Conservation (phyloP, 2,329 filamentous ascomycete species). For the Penicillium sp. region DNA sequence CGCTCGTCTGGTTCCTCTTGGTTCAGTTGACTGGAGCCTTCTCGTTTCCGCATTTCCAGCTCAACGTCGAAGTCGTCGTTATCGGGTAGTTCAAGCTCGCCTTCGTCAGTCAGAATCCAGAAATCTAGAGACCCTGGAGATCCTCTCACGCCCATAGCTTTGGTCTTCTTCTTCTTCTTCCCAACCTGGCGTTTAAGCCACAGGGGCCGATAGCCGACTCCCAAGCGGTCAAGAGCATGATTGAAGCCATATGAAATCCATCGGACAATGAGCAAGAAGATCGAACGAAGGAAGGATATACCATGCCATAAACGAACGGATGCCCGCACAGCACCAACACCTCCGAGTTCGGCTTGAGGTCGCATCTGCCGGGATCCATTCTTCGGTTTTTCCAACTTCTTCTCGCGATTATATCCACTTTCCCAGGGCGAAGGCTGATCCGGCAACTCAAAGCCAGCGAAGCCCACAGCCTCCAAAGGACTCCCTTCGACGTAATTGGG, state of each 20-base stretch:
- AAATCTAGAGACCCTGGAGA: constrained; percentile 46
- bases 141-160: constrained; percentile 10
- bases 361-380: constrained; percentile 36
- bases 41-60: constrained; percentile 66
- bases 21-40: constrained; percentile 44
- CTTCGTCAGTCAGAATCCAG: constrained; percentile 54
- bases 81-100: constrained; percentile 55
- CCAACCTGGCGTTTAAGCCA: constrained; percentile 55
- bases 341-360: constrained; percentile 48
- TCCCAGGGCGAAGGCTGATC: constrained; percentile 39
- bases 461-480: constrained; percentile 33
- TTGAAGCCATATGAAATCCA: constrained; percentile 57
- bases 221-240: constrained; percentile 56
- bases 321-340: constrained; percentile 75
- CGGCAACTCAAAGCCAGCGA: constrained; percentile 35
- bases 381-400: constrained; percentile 43
- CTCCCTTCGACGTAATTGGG: constrained; percentile 14
- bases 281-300: constrained; percentile 70
- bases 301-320: constrained; percentile 74
- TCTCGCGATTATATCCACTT: constrained; percentile 48
- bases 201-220: constrained; percentile 60
- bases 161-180: constrained; percentile 23
- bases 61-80: constrained; percentile 76
- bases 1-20: constrained; percentile 57
- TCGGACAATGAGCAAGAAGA: constrained; percentile 63